Conservation (phyloP, 2,329 filamentous ascomycete genomes). For the Talaromyces sp. region DNA sequence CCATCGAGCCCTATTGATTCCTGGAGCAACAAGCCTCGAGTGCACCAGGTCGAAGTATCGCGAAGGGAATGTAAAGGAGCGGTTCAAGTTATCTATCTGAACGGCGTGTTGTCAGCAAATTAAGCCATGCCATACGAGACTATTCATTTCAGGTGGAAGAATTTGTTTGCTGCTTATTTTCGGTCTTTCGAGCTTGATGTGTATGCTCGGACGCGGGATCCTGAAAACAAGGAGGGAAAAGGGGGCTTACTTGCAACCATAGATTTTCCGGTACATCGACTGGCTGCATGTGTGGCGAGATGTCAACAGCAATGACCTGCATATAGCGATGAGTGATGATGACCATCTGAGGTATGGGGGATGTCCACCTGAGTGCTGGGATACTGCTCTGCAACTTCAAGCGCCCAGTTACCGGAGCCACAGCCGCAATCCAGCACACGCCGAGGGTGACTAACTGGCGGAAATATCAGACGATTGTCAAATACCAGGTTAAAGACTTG, state of each 20-base stretch:
- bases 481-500: slow-evolving; percentile 58
- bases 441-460: slow-evolving; percentile 53
- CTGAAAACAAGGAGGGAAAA: not conserved
- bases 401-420: slow-evolving; percentile 65
- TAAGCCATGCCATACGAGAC: not conserved
- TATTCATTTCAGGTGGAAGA: not conserved
- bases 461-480: slow-evolving; percentile 62
- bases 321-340: slow-evolving; percentile 5
- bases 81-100: slow-evolving; percentile 64
- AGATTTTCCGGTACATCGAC: slow-evolving; percentile 61
- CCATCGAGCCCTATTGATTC: slow-evolving; percentile 70
- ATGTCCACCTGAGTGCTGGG: slow-evolving; percentile 57
- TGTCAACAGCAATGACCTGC: slow-evolving; percentile 66
- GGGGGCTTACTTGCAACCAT: slow-evolving; percentile 52
- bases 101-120: not conserved
- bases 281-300: slow-evolving; percentile 63
- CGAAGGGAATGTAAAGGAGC: slow-evolving; percentile 60
- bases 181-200: not conserved
- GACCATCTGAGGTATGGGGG: not conserved
- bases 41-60: slow-evolving; percentile 79
- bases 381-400: slow-evolving; percentile 59
- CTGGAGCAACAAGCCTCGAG: slow-evolving; percentile 55
- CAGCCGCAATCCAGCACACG: slow-evolving; percentile 68
- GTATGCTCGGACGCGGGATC: not conserved
- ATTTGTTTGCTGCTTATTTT: not conserved